Evolutionary conservation across 805 yeast species (phyloP).

Genomic region (Teunomyces aglyptinius): DNA sequence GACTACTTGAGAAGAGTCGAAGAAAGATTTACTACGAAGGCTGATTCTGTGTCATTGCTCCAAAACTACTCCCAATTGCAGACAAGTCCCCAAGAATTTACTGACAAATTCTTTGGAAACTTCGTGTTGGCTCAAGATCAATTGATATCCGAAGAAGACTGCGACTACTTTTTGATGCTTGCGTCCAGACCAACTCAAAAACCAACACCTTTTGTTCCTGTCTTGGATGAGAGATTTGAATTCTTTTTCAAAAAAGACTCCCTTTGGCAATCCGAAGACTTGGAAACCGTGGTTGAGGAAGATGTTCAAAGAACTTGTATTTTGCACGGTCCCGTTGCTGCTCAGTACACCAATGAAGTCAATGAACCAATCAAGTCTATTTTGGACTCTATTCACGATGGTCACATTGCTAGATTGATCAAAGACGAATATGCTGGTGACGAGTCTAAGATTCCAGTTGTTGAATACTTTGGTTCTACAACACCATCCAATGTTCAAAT

Average conservation of each 20-base stretch:
- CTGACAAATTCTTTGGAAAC: slow-evolving; percentile 58
- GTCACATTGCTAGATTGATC: slow-evolving; percentile 73
- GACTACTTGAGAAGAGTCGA: slow-evolving; percentile 89
- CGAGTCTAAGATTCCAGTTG: slow-evolving; percentile 71
- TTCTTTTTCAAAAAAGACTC: slow-evolving; percentile 98
- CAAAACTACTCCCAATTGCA: slow-evolving; percentile 71
- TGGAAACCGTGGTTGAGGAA: slow-evolving; percentile 91
- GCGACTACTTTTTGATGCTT: slow-evolving; percentile 83
- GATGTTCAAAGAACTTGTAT: slow-evolving; percentile 99
- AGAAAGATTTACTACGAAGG: slow-evolving; percentile 77
- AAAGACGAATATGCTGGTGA: slow-evolving; percentile 71
- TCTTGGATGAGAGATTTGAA: slow-evolving; percentile 90
- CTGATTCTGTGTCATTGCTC: slow-evolving; percentile 60
- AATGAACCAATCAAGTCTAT: slow-evolving; percentile 93
- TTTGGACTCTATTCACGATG: slow-evolving; percentile 84
- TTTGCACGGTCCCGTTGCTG: slow-evolving; percentile 98
- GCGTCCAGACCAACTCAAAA: slow-evolving; percentile 85
- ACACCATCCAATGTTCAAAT: slow-evolving; percentile 28
- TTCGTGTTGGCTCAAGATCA: slow-evolving; percentile 78
- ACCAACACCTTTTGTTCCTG: slow-evolving; percentile 98
- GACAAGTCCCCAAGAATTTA: slow-evolving; percentile 55
- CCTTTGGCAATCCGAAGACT: slow-evolving; percentile 96
- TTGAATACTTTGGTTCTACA: slow-evolving; percentile 84
- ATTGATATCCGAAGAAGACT: slow-evolving; percentile 91
- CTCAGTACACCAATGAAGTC: slow-evolving; percentile 80